Evolutionary conservation across 164 flowering plant genomes (phyloP).

Genomic region (Tinospora cordifolia): DNA sequence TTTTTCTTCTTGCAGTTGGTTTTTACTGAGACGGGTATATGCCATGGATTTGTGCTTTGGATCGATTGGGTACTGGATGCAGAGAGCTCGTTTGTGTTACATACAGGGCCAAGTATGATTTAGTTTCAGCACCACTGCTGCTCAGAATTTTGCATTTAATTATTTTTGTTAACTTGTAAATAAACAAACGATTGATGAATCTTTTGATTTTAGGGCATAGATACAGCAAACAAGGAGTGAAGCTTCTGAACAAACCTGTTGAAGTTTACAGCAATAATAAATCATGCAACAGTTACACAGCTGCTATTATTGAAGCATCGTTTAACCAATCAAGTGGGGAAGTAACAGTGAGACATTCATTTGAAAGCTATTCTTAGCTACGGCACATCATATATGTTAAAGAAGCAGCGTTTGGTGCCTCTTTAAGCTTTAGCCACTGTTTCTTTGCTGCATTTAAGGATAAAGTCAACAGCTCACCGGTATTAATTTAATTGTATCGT

Average conservation of each 20-base stretch:
- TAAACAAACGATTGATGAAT: neutral
- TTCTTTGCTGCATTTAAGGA: neutral
- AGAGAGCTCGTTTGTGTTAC: constrained; percentile 35
- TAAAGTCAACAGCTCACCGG: neutral
- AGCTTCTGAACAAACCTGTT: constrained; percentile 60
- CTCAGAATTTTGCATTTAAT: neutral
- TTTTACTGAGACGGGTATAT: constrained; percentile 49
- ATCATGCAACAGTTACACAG: constrained; percentile 10
- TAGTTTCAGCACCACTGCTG: neutral
- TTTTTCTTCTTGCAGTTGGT: constrained; percentile 50
- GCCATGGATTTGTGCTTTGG: constrained; percentile 92
- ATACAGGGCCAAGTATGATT: constrained; percentile 79
- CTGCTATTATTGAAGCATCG: constrained; percentile 40
- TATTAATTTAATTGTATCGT: neutral
- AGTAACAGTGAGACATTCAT: constrained; percentile 32
- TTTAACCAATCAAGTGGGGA: constrained; percentile 64
- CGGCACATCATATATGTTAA: neutral
- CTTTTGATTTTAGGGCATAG: constrained; percentile 43
- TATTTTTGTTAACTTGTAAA: neutral
- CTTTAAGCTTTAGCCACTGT: neutral
- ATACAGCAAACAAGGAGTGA: constrained; percentile 90
- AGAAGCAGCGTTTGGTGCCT: neutral
- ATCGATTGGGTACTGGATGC: constrained; percentile 88
- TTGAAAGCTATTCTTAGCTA: constrained; percentile 15
- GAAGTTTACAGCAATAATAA: constrained; percentile 18